phyloP scores from a whole-genome alignment of 148 eudicot genomes.

The Fagopyrum homotropicum region DNA sequence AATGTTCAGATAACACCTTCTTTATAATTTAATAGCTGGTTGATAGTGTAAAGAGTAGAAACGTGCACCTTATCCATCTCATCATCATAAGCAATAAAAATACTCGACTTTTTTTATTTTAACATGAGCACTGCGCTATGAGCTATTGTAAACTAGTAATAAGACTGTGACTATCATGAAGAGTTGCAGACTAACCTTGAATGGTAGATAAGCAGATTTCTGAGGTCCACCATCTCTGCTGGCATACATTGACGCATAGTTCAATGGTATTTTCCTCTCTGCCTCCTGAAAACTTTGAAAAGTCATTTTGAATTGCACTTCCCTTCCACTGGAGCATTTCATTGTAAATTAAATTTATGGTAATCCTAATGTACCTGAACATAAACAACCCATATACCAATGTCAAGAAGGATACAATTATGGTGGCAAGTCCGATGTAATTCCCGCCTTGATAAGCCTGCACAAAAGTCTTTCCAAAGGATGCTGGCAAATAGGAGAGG shows the following conservation, averaged over 20 bases:
- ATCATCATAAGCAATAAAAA: too few relatives aligned
- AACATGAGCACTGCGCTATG: background rate
- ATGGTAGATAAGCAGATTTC: constrained; percentile 92
- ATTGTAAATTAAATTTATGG: background rate
- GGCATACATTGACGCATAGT: constrained; percentile 92
- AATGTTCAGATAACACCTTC: too few relatives aligned
- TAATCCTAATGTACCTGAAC: constrained; percentile 60
- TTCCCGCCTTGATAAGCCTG: constrained; percentile 91
- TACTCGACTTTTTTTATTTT: too few relatives aligned
- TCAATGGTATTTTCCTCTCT: constrained; percentile 94
- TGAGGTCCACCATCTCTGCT: constrained; percentile 78
- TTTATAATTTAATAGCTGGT: background rate
- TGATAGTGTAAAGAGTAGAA: background rate
- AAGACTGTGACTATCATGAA: background rate
- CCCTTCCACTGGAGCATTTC: constrained; percentile 8
- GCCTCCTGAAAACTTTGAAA: constrained; percentile 76
- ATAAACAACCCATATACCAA: constrained; percentile 92
- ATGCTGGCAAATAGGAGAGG: constrained; percentile 93
- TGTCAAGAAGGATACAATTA: constrained; percentile 51
- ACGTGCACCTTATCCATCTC: background rate
- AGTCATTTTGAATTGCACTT: constrained; percentile 19
- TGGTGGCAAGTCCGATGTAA: constrained; percentile 67
- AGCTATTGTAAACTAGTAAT: background rate
- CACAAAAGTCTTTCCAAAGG: constrained; percentile 92
- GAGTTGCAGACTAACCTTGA: constrained; percentile 56